A percentile compares a stretch with the other conserved stretches of the same genome.
phyloP scores from a whole-genome alignment of 2,329 filamentous ascomycete species.

The Fusarium sarcochroum region DNA sequence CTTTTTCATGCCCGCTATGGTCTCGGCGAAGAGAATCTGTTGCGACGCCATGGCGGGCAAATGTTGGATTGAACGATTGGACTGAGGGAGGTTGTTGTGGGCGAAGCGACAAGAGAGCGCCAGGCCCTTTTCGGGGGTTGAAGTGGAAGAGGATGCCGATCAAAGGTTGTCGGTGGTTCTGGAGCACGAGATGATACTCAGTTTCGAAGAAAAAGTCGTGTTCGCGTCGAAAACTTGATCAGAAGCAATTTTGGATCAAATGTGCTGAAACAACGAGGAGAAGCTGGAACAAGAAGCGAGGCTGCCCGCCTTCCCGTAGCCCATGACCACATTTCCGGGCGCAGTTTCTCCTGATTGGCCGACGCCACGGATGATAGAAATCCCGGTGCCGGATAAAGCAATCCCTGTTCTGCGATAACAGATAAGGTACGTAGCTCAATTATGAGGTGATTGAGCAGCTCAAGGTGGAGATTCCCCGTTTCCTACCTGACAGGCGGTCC shows the following conservation, averaged over 20 bases:
- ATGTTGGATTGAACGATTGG: constrained; percentile 25
- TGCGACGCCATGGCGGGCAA: constrained; percentile 61
- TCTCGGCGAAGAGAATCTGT: constrained; percentile 75
- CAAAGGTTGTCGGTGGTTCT: neutral
- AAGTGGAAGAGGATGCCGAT: neutral
- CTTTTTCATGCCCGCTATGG: constrained; percentile 77
- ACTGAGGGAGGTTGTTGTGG: constrained; percentile 28
- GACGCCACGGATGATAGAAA: constrained; percentile 39
- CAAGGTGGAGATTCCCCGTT: too few species aligned
- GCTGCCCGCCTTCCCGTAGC: constrained; percentile 51
- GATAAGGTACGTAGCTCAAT: constrained; percentile 16
- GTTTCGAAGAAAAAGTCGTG: constrained; percentile 11
- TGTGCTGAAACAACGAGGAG: constrained; percentile 46
- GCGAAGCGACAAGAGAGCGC: constrained; percentile 37
- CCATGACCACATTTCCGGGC: constrained; percentile 51
- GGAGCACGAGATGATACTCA: neutral
- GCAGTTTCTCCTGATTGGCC: constrained; percentile 39
- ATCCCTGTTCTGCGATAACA: constrained; percentile 7
- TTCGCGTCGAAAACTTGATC: constrained; percentile 19
- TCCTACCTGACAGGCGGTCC: too few species aligned
- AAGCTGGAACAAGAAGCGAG: constrained; percentile 50
- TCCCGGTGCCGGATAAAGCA: constrained; percentile 41
- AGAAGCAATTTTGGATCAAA: constrained; percentile 44
- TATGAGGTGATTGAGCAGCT: too few species aligned
- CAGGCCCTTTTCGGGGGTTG: constrained; percentile 20